Evolutionary conservation across 495 filamentous ascomycete genomes (phyloP).

Genomic region (Penicillium coffeae): DNA sequence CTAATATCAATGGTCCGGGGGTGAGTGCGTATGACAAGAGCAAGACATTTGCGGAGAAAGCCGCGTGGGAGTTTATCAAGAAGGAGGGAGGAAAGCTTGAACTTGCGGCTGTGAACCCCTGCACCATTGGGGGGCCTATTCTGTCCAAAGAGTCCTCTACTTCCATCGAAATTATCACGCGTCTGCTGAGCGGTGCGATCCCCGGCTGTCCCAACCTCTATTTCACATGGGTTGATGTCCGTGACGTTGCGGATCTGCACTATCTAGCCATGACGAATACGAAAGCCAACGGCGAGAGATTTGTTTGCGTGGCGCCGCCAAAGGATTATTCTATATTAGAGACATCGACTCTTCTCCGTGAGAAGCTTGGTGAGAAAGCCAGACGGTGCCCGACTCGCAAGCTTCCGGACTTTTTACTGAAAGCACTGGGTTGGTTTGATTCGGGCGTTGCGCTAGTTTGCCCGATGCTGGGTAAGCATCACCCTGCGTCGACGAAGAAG

Average conservation of each 20-base stretch:
- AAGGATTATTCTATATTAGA: constrained; percentile 1
- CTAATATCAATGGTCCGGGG: not conserved
- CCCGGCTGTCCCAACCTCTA: constrained; percentile 7
- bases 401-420: constrained; percentile 5
- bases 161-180: constrained; percentile 7
- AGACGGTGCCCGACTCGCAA: constrained; percentile 3
- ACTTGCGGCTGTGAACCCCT: constrained; percentile 5
- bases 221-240: constrained; percentile 7
- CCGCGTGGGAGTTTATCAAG: constrained; percentile 10
- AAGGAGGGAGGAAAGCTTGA: constrained; percentile 7
- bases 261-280: constrained; percentile 9
- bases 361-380: constrained; percentile 5
- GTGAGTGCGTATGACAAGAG: constrained; percentile 8
- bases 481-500: constrained; percentile 5
- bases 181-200: constrained; percentile 5
- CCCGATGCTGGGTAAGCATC: not conserved
- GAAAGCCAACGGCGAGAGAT: constrained; percentile 8
- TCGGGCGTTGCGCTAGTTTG: constrained; percentile 5
- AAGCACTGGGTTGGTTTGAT: constrained; percentile 2
- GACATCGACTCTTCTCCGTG: constrained; percentile 1
- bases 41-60: constrained; percentile 9
- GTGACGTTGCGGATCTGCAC: constrained; percentile 11
- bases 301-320: constrained; percentile 6
- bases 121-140: constrained; percentile 5
- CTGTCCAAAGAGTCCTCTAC: constrained; percentile 3